phyloP scores from a whole-genome alignment of 1,139 yeast genomes.

The Saccharomyces hybrid region DNA sequence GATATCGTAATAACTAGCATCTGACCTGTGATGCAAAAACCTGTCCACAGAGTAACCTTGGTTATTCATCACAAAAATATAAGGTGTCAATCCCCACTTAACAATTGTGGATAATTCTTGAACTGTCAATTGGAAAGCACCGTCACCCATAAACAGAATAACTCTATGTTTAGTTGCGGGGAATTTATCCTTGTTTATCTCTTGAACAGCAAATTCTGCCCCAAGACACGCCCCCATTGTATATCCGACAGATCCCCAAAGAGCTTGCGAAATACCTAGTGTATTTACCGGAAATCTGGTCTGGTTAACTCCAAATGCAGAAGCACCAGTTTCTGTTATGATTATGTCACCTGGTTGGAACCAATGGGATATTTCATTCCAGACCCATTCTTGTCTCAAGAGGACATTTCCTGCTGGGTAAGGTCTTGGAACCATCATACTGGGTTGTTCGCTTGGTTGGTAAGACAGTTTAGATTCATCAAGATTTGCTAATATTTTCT shows the following conservation, averaged over 20 bases:
- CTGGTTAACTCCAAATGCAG: conserved; percentile 77
- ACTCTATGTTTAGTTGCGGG: conserved; percentile 46
- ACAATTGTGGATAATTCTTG: conserved; percentile 80
- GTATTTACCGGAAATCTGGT: conserved; percentile 65
- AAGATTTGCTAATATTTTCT: conserved; percentile 37
- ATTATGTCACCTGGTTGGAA: conserved; percentile 69
- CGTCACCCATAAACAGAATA: conserved; percentile 79
- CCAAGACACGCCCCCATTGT: conserved; percentile 81
- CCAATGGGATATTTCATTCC: conserved; percentile 73
- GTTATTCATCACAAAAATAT: conserved; percentile 73
- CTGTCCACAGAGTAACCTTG: conserved; percentile 86
- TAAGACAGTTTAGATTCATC: conserved; percentile 34
- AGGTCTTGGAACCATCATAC: conserved; percentile 31
- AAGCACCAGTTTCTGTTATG: conserved; percentile 82
- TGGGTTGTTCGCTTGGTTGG: conserved; percentile 14
- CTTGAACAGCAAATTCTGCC: conserved; percentile 74
- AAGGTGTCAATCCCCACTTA: conserved; percentile 69
- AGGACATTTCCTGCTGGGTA: conserved; percentile 32
- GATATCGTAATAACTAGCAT: conserved; percentile 67
- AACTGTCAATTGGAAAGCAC: conserved; percentile 78
- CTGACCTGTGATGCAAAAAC: conserved; percentile 61
- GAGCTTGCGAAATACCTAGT: conserved; percentile 73
- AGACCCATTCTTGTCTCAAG: conserved; percentile 71
- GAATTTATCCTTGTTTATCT: conserved; percentile 39
- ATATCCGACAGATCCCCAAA: conserved; percentile 87